Conservation (phyloP, 306 rosid species). For the Canavalia ensiformis region DNA sequence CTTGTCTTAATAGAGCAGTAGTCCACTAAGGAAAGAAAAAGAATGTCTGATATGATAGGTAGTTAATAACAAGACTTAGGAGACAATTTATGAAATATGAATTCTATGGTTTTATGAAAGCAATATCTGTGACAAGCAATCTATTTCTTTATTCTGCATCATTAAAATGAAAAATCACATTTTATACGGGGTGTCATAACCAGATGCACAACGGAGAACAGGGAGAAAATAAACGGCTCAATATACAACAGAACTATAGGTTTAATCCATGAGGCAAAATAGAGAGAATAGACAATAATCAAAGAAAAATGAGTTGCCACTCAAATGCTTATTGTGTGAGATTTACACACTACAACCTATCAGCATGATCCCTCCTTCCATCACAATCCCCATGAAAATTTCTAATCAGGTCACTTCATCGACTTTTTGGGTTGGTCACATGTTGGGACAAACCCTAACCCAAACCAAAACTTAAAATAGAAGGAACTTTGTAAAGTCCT, state of each 20-base stretch:
- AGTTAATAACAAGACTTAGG: not conserved
- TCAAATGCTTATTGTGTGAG: constrained; percentile 14
- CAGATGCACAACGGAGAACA: not conserved
- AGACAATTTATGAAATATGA: not conserved
- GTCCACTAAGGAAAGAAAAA: not conserved
- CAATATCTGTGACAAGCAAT: not conserved
- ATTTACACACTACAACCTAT: not conserved
- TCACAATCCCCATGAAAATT: not conserved
- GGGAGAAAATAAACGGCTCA: not conserved
- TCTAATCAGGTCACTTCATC: not conserved
- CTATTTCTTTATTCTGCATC: not conserved
- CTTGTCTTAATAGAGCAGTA: not conserved
- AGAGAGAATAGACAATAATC: not conserved
- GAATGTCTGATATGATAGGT: not conserved
- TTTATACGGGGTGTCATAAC: not conserved
- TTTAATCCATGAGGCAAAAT: not conserved
- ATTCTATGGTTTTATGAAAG: not conserved
- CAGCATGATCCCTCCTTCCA: not conserved
- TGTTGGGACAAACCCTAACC: constrained; percentile 8
- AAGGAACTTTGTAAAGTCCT: not conserved
- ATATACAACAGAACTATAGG: not conserved
- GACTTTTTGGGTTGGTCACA: not conserved
- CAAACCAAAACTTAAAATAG: not conserved
- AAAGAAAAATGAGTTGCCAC: not conserved
- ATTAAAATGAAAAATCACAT: not conserved